A percentile compares a stretch with the other conserved stretches of the same genome.
phyloP scores from a whole-genome alignment of 108 stramenopile genomes.

The Cylindrotheca closterium region DNA sequence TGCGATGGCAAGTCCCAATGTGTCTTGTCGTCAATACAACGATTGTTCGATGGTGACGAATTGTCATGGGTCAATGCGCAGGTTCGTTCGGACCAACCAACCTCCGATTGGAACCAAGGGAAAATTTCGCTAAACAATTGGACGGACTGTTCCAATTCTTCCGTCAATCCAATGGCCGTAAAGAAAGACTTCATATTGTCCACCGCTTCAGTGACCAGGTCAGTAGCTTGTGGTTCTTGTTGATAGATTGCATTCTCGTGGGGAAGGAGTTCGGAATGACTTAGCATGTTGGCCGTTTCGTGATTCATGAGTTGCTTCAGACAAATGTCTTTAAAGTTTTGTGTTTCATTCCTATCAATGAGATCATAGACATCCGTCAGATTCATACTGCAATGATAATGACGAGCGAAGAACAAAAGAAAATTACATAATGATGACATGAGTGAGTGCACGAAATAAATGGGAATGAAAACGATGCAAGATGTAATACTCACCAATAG shows the following conservation, averaged over 20 bases:
- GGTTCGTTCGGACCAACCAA: constrained; percentile 6
- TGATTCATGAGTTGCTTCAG: constrained; percentile 65
- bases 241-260: no score
- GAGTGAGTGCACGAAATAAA: not conserved
- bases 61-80: constrained; percentile 62
- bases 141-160: constrained; percentile 45
- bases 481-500: constrained; percentile 32
- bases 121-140: constrained; percentile 52
- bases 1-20: constrained; percentile 62
- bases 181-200: constrained; percentile 57
- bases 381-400: no score
- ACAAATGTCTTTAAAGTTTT: constrained; percentile 26
- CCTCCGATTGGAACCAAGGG: constrained; percentile 59
- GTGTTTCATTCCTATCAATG: not conserved
- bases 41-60: constrained; percentile 51
- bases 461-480: not conserved
- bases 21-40: constrained; percentile 34
- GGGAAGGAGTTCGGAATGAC: constrained; percentile 1
- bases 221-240: not conserved
- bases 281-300: constrained; percentile 61
- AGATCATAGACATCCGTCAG: not conserved
- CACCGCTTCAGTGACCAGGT: constrained; percentile 62
- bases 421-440: constrained; percentile 1
- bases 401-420: not conserved
- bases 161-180: constrained; percentile 74